phyloP scores from a whole-genome alignment of 2,329 filamentous ascomycete genomes.

The Sclerotinia minor region DNA sequence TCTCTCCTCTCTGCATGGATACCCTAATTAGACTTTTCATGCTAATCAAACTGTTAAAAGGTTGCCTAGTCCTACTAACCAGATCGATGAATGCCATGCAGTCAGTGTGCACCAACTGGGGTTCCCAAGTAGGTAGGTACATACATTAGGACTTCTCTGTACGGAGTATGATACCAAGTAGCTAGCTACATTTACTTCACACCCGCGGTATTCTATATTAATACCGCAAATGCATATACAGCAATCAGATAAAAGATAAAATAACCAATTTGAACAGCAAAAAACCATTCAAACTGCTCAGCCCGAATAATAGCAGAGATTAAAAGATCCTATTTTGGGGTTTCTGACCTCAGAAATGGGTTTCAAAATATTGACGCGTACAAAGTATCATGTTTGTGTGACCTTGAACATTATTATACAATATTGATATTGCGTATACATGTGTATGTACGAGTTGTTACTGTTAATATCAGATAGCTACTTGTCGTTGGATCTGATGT shows the following conservation, averaged over 20 bases:
- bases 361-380: slow-evolving; percentile 5
- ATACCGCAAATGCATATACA: no score
- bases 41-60: background rate
- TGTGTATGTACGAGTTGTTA: no score
- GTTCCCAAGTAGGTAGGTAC: background rate
- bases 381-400: slow-evolving; percentile 3
- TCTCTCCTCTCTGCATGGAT: no score
- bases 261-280: no score
- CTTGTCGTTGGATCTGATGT: slow-evolving; percentile 4
- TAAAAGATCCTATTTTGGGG: slow-evolving; percentile 9
- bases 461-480: no score
- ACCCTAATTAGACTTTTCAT: background rate
- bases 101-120: no score
- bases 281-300: background rate
- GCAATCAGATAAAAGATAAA: no score
- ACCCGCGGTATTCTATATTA: no score
- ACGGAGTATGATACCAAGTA: no score
- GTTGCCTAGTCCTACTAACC: background rate
- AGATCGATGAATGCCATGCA: background rate
- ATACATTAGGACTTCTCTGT: no score
- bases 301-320: background rate
- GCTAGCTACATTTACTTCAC: no score
- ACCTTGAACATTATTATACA: background rate
- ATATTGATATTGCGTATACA: background rate
- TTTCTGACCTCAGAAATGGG: slow-evolving; percentile 15